Conservation (phyloP, 768 basidiomycete genomes). For the Kwoniella sp. region DNA sequence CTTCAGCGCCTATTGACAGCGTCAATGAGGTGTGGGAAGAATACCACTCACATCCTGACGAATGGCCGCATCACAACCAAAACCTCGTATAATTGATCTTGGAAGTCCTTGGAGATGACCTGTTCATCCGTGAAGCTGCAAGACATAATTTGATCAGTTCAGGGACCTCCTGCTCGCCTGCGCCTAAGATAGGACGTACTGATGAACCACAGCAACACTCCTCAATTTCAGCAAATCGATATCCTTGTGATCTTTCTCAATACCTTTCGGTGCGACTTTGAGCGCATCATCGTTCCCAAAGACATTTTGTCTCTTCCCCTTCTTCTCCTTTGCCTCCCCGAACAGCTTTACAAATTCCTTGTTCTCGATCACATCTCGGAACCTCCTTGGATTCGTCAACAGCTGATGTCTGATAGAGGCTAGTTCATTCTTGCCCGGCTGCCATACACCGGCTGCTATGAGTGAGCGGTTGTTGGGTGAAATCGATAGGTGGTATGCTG, state of each 20-base stretch:
- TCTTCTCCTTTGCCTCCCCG: slow-evolving; percentile 65
- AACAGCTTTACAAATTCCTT: slow-evolving; percentile 76
- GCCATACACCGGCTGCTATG: slow-evolving; percentile 71
- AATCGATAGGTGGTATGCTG: slow-evolving; percentile 68
- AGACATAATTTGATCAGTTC: background rate
- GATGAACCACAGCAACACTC: slow-evolving; percentile 68
- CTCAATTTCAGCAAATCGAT: slow-evolving; percentile 89
- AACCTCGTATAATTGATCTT: slow-evolving; percentile 64
- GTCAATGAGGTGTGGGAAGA: too few species aligned
- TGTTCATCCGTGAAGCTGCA: slow-evolving; percentile 73
- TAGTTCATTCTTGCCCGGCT: slow-evolving; percentile 68
- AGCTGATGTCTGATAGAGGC: slow-evolving; percentile 75
- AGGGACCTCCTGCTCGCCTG: background rate
- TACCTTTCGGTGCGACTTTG: slow-evolving; percentile 87
- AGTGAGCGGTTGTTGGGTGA: slow-evolving; percentile 64
- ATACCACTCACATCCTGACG: slow-evolving; percentile 64
- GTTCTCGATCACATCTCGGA: slow-evolving; percentile 68
- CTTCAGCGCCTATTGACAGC: too few species aligned
- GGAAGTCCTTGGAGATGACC: slow-evolving; percentile 69
- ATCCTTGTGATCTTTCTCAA: slow-evolving; percentile 80
- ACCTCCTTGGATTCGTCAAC: slow-evolving; percentile 63
- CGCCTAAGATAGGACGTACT: slow-evolving; percentile 57
- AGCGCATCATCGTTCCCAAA: slow-evolving; percentile 86
- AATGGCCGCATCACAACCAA: slow-evolving; percentile 69
- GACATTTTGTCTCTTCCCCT: slow-evolving; percentile 70